Evolutionary conservation across 169 alveolate species (phyloP).

Genomic region (Miamiensis avidus): DNA sequence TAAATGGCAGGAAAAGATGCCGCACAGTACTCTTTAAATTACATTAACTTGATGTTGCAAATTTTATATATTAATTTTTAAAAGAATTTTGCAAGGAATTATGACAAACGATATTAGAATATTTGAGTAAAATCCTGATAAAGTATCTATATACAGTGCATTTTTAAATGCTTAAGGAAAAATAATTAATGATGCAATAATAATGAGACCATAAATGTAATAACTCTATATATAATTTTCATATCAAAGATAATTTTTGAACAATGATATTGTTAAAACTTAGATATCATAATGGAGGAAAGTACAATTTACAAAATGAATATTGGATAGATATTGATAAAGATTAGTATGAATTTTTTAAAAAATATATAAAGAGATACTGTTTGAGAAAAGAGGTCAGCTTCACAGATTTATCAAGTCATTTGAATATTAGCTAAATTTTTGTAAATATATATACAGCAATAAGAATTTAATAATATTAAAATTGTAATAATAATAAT

Average conservation of each 20-base stretch:
- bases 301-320: neutral
- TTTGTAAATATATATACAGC: conserved; percentile 10
- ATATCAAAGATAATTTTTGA: neutral
- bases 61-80: neutral
- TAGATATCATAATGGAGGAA: neutral
- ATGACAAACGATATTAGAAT: conserved; percentile 14
- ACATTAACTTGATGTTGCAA: neutral
- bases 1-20: neutral
- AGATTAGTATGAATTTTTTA: conserved; percentile 6
- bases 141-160: conserved; percentile 5
- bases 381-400: conserved; percentile 20
- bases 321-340: conserved; percentile 25
- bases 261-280: neutral
- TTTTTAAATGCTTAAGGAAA: conserved; percentile 28
- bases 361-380: conserved; percentile 5
- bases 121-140: neutral
- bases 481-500: neutral
- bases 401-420: neutral
- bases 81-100: conserved; percentile 16
- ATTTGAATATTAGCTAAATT: neutral
- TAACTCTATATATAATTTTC: neutral
- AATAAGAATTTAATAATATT: neutral
- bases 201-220: conserved; percentile 26
- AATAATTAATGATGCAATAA: conserved; percentile 12
- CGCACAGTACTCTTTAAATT: neutral